Evolutionary conservation across 75 land plant species (phyloP).

Genomic region (Pseudotsuga menziesii): DNA sequence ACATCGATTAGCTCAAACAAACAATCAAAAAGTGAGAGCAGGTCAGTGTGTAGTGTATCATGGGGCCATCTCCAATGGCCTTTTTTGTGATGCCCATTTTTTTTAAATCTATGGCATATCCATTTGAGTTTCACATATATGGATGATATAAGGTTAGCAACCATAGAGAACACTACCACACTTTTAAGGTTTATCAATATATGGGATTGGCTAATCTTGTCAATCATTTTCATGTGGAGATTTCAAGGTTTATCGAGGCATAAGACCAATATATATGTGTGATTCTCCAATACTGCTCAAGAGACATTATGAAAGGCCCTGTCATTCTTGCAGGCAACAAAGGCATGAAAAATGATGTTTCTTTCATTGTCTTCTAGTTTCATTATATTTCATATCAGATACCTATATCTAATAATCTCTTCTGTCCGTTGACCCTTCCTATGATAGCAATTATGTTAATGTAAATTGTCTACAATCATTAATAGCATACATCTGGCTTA

Average conservation of each 20-base stretch:
- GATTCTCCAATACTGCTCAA: conserved; percentile 82
- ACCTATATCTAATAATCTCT: too few species aligned
- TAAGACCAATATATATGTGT: conserved; percentile 65
- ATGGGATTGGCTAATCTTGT: too few species aligned
- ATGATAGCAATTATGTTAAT: too few species aligned
- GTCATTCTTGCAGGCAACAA: conserved; percentile 18
- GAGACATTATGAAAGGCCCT: conserved; percentile 81
- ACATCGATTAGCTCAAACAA: conserved; percentile 15
- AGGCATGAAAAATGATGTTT: too few species aligned
- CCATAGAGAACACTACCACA: conserved; percentile 14
- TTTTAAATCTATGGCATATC: conserved; percentile 5
- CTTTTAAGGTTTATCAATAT: not conserved
- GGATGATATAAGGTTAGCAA: conserved; percentile 24
- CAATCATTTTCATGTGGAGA: too few species aligned
- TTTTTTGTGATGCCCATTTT: conserved; percentile 15
- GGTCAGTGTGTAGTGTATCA: conserved; percentile 24
- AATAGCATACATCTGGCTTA: too few species aligned
- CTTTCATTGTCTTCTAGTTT: too few species aligned
- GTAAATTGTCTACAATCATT: too few species aligned
- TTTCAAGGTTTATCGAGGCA: too few species aligned
- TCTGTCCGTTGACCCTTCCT: too few species aligned
- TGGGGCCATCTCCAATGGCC: conserved; percentile 29
- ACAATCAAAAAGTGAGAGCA: conserved; percentile 16
- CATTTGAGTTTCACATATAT: conserved; percentile 37
- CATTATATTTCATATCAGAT: too few species aligned